phyloP scores from a whole-genome alignment of 495 filamentous ascomycete species.

The Penicillium odoratum region DNA sequence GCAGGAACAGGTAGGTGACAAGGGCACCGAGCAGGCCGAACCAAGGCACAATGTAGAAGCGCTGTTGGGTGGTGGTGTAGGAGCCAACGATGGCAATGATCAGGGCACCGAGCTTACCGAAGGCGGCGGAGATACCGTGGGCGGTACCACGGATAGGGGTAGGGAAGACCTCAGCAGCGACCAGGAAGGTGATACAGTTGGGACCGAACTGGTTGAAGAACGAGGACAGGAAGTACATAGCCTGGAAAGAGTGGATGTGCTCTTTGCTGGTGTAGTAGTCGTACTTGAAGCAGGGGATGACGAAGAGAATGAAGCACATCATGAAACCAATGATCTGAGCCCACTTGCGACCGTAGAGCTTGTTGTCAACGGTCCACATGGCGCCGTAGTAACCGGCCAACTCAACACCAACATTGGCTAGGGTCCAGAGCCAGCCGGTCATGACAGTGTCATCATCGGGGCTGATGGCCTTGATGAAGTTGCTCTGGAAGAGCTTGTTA shows the following conservation, averaged over 20 bases:
- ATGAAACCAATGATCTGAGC: conserved; percentile 90
- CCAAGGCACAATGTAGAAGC: conserved; percentile 88
- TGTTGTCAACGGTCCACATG: conserved; percentile 79
- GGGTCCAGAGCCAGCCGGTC: conserved; percentile 80
- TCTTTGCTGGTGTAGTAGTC: conserved; percentile 64
- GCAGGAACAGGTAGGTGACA: conserved; percentile 77
- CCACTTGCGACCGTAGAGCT: conserved; percentile 84
- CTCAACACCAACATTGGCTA: conserved; percentile 77
- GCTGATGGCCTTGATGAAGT: conserved; percentile 77
- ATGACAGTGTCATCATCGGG: conserved; percentile 61
- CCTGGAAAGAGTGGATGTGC: conserved; percentile 79
- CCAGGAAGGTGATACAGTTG: conserved; percentile 87
- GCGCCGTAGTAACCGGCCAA: conserved; percentile 80
- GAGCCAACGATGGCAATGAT: conserved; percentile 79
- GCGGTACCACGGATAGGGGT: conserved; percentile 85
- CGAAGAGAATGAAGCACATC: conserved; percentile 81
- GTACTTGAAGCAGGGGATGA: conserved; percentile 80
- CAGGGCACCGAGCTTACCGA: conserved; percentile 80
- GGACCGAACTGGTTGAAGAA: conserved; percentile 97
- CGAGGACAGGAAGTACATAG: conserved; percentile 85
- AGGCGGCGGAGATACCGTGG: conserved; percentile 82
- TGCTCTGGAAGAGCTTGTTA: conserved; percentile 89
- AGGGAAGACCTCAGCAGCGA: conserved; percentile 85
- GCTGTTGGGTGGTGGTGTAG: conserved; percentile 72
- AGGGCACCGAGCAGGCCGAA: conserved; percentile 81